A percentile compares a stretch with the other conserved stretches of the same genome.
Evolutionary conservation across 106 monocot genomes (phyloP).

Genomic region (Allium sativum): DNA sequence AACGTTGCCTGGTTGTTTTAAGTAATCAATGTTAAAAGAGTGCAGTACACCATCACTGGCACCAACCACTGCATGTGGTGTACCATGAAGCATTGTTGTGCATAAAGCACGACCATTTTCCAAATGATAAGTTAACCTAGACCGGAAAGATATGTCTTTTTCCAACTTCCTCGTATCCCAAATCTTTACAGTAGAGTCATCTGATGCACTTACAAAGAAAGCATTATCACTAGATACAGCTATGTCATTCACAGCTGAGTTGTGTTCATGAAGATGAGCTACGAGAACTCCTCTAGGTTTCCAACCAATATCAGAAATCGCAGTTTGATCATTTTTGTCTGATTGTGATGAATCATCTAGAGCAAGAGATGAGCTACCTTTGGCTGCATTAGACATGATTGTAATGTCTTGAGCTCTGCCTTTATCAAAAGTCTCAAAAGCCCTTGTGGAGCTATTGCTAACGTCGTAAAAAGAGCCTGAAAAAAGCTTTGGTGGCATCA

Average conservation of each 20-base stretch:
- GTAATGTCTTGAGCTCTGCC: slow-evolving; percentile 59
- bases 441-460: slow-evolving; percentile 28
- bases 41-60: slow-evolving; percentile 66
- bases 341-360: slow-evolving; percentile 47
- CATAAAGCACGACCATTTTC: slow-evolving; percentile 61
- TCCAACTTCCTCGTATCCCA: slow-evolving; percentile 97
- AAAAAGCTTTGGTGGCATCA: slow-evolving; percentile 62
- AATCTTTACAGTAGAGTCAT: slow-evolving; percentile 87
- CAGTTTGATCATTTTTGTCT: slow-evolving; percentile 29
- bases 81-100: slow-evolving; percentile 62
- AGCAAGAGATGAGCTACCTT: slow-evolving; percentile 43
- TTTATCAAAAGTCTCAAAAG: slow-evolving; percentile 25
- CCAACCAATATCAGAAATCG: slow-evolving; percentile 63
- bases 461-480: slow-evolving; percentile 70
- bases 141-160: slow-evolving; percentile 87
- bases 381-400: slow-evolving; percentile 43
- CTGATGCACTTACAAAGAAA: slow-evolving; percentile 82
- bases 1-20: slow-evolving; percentile 57
- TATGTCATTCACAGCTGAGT: slow-evolving; percentile 78
- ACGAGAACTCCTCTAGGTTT: slow-evolving; percentile 83
- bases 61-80: slow-evolving; percentile 69
- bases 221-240: slow-evolving; percentile 71
- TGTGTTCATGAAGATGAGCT: slow-evolving; percentile 93
- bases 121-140: slow-evolving; percentile 81
- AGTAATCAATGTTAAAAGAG: slow-evolving; percentile 77